Percentiles rank a stretch among this genome's conserved stretches.
Evolutionary conservation across 495 filamentous ascomycete species (phyloP).

Genomic region (Xylaria cubensis): DNA sequence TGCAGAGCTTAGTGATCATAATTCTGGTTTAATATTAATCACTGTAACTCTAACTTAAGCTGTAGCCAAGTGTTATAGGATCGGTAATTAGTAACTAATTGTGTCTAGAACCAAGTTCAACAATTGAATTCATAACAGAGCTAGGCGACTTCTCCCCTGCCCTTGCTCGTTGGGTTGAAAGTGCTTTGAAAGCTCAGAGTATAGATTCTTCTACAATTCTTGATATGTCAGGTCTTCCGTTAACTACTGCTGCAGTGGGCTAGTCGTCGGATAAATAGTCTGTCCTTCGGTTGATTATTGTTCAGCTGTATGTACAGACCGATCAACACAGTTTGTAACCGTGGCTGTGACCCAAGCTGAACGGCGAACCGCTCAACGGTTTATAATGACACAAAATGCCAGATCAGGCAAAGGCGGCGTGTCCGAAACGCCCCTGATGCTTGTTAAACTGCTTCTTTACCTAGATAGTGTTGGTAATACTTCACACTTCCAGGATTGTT

Average conservation of each 20-base stretch:
- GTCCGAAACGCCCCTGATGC: neutral
- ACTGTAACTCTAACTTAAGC: neutral
- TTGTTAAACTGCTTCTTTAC: neutral
- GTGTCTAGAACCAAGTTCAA: neutral
- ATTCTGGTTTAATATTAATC: conserved; percentile 8
- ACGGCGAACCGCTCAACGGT: conserved; percentile 5
- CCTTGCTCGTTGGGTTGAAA: neutral
- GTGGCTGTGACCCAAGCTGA: neutral
- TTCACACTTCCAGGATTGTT: neutral
- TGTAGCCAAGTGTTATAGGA: neutral
- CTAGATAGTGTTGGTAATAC: neutral
- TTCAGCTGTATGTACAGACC: neutral
- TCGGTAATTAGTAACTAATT: neutral
- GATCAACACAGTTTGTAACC: neutral
- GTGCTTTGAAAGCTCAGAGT: neutral
- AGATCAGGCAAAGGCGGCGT: neutral
- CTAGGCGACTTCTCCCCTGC: neutral
- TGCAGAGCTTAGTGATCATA: conserved; percentile 4
- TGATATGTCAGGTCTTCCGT: neutral
- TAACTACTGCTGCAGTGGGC: neutral
- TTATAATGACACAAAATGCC: neutral
- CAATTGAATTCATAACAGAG: neutral
- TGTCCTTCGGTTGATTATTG: neutral
- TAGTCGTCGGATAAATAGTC: conserved; percentile 4
- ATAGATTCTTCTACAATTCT: neutral